phyloP scores from a whole-genome alignment of 768 basidiomycete genomes.

The Trametes coccinea region DNA sequence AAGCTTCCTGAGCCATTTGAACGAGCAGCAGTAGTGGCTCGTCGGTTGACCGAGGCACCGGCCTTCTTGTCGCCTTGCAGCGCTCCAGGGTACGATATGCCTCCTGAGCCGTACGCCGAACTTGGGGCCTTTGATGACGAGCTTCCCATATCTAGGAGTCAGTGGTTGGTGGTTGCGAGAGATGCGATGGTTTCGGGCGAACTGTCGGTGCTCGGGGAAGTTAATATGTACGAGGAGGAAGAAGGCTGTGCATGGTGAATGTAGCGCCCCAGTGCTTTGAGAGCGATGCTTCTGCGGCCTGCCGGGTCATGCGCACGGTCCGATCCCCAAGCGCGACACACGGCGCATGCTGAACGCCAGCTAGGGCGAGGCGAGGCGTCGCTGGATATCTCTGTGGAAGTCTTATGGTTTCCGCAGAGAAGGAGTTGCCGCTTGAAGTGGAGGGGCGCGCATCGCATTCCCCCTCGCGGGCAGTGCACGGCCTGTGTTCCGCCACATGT shows the following conservation, averaged over 20 bases:
- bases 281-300: not conserved
- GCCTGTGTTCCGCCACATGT: not conserved
- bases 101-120: constrained; percentile 6
- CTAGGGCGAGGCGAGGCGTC: not conserved
- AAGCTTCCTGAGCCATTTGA: not conserved
- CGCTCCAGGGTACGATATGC: constrained; percentile 17
- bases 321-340: not conserved
- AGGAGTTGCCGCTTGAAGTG: not conserved
- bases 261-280: not conserved
- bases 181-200: not conserved
- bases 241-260: not conserved
- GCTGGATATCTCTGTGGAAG: not conserved
- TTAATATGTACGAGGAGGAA: not conserved
- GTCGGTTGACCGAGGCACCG: constrained; percentile 10
- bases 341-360: not conserved
- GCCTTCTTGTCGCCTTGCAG: constrained; percentile 9
- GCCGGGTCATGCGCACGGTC: constrained; percentile 3
- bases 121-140: constrained; percentile 17
- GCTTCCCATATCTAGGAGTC: constrained; percentile 17
- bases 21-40: constrained; percentile 8
- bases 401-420: not conserved
- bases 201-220: not conserved
- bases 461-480: not conserved
- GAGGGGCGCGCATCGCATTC: not conserved
- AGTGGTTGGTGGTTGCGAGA: not conserved